Percentiles rank a stretch among this genome's conserved stretches.
Evolutionary conservation across 2,329 filamentous ascomycete species (phyloP).

Genomic region (Penicillium digitatum): DNA sequence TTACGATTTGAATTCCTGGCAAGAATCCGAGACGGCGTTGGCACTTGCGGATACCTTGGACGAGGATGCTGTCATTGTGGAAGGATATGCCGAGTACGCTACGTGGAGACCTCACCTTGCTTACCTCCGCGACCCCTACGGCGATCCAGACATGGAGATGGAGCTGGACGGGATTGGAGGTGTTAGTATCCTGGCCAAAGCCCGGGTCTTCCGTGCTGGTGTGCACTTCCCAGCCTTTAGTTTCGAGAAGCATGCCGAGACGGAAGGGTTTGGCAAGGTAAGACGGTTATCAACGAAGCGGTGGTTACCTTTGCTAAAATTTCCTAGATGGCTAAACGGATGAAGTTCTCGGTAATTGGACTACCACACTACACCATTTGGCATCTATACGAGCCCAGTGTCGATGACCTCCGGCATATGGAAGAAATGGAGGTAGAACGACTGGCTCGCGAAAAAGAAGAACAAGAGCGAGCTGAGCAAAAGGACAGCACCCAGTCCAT

Average conservation of each 20-base stretch:
- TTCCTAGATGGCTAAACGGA: constrained; percentile 85
- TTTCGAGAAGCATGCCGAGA: constrained; percentile 98
- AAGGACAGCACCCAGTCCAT: constrained; percentile 70
- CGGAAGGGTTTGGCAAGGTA: constrained; percentile 97
- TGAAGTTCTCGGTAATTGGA: constrained; percentile 92
- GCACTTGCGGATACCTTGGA: constrained; percentile 91
- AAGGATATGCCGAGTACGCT: constrained; percentile 97
- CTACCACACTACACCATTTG: constrained; percentile 97
- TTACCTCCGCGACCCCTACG: constrained; percentile 93
- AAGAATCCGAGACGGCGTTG: constrained; percentile 95
- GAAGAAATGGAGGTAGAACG: constrained; percentile 94
- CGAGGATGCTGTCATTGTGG: constrained; percentile 97
- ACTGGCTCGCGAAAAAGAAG: constrained; percentile 72
- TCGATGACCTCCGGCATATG: constrained; percentile 97
- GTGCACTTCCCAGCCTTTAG: constrained; percentile 98
- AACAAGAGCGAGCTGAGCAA: constrained; percentile 67
- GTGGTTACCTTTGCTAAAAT: constrained; percentile 14
- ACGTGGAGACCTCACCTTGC: constrained; percentile 97
- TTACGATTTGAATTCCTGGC: constrained; percentile 98
- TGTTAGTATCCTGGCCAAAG: constrained; percentile 95
- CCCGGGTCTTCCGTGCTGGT: constrained; percentile 87
- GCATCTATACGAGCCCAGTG: constrained; percentile 99
- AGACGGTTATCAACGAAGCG: constrained; percentile 15
- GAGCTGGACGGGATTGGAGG: constrained; percentile 97
- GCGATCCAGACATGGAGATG: constrained; percentile 99